Percentiles rank a stretch among this genome's conserved stretches.
These are phyloP conservation scores for Scedosporium boydii DNA, from an alignment of 2,329 filamentous ascomycete genomes.

Conservation along the genomic window DNA sequence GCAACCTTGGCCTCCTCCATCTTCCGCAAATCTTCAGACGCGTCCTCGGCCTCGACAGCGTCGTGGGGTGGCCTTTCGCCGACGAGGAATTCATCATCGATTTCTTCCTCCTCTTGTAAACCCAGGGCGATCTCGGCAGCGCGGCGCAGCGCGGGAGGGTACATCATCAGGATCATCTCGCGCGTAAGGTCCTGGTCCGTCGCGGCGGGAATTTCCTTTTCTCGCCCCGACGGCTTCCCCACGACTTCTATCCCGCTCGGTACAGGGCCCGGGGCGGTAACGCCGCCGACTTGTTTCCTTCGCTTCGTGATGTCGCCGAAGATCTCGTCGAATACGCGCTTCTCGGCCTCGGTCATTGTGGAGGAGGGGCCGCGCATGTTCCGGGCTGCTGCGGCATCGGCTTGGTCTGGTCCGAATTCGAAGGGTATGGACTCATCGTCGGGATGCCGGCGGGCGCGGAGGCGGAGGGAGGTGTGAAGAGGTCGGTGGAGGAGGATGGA, in stretches of 20 bases:
- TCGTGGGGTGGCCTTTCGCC: neutral
- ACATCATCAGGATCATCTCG: constrained; percentile 25
- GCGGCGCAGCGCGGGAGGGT: constrained; percentile 27
- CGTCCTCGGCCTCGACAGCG: neutral
- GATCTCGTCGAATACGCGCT: constrained; percentile 50
- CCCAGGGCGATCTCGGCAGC: constrained; percentile 29
- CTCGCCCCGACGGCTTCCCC: no score
- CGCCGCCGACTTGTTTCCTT: constrained; percentile 3
- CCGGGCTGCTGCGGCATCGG: constrained; percentile 9
- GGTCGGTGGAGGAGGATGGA: neutral
- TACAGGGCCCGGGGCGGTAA: neutral
- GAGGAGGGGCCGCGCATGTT: constrained; percentile 17
- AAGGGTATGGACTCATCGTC: constrained; percentile 40
- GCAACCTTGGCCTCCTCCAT: neutral
- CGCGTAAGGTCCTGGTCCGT: constrained; percentile 10
- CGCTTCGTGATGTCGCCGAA: constrained; percentile 28
- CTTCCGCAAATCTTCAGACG: neutral
- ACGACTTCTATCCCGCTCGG: neutral
- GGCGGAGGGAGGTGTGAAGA: neutral
- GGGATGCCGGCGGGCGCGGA: constrained; percentile 5
- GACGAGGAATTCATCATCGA: neutral
- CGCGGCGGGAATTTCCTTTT: neutral
- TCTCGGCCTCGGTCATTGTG: constrained; percentile 50
- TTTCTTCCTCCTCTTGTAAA: constrained; percentile 20
- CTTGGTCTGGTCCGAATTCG: constrained; percentile 29